Percentiles rank a stretch among this genome's conserved stretches.
These are phyloP conservation scores for Allomyces javanicus DNA, from an alignment of 192 early-diverging fungal genomes.

Conservation along the genomic window DNA sequence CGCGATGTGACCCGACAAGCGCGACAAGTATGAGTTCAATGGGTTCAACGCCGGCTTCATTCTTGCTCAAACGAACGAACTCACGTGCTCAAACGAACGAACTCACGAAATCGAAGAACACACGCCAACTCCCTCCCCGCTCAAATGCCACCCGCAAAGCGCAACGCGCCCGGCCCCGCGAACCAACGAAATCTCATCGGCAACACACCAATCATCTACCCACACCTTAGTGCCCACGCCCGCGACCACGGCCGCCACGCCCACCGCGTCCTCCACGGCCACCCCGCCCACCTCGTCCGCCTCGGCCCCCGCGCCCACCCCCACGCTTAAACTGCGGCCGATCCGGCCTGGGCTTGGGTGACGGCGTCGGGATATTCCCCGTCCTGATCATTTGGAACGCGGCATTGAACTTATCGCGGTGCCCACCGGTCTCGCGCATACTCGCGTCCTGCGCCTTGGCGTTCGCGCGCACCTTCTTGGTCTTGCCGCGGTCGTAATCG, in stretches of 20 bases:
- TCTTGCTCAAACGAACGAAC: too few species aligned
- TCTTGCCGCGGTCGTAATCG: slow-evolving; percentile 52
- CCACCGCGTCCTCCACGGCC: neutral
- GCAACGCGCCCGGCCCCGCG: too few species aligned
- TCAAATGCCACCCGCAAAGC: too few species aligned
- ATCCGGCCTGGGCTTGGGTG: neutral
- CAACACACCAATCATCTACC: too few species aligned
- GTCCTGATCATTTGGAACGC: neutral
- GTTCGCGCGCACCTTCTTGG: slow-evolving; percentile 32
- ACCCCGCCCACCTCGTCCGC: neutral
- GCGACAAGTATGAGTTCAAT: too few species aligned
- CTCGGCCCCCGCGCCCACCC: neutral
- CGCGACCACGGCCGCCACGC: neutral
- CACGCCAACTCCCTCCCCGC: too few species aligned
- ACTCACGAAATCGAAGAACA: too few species aligned
- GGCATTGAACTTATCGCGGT: neutral
- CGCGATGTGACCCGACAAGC: too few species aligned
- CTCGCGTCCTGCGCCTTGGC: neutral
- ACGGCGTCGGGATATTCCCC: neutral
- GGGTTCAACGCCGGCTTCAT: too few species aligned
- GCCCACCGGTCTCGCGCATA: neutral
- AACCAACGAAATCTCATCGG: too few species aligned
- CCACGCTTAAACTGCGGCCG: neutral
- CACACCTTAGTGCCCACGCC: neutral
- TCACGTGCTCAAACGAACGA: too few species aligned